phyloP scores from a whole-genome alignment of 345 rosid genomes.

The Citrus mangshanensis region DNA sequence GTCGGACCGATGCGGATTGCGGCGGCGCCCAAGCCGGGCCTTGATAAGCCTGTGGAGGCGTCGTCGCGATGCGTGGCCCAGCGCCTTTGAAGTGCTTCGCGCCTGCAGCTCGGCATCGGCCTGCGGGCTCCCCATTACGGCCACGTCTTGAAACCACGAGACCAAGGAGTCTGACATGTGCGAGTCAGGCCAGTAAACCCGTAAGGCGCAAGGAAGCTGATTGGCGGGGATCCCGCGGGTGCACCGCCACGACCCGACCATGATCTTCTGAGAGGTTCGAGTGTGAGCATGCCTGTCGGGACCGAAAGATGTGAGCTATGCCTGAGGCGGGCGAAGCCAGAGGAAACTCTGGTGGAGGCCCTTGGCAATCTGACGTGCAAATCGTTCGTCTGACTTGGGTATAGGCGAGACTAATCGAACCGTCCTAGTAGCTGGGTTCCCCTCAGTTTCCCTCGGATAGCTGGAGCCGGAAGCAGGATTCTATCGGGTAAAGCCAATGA shows the following conservation, averaged over 20 bases:
- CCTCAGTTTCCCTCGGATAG: slow-evolving; percentile 23
- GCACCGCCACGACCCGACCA: neutral
- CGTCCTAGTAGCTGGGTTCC: slow-evolving; percentile 38
- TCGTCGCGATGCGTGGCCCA: too few relatives aligned
- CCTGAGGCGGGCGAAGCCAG: neutral
- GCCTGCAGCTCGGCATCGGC: neutral
- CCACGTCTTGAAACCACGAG: slow-evolving; percentile 53
- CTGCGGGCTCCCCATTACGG: slow-evolving; percentile 25
- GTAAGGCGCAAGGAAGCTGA: neutral
- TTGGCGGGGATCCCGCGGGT: neutral
- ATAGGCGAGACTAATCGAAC: slow-evolving; percentile 43
- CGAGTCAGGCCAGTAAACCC: neutral
- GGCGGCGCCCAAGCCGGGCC: too few relatives aligned
- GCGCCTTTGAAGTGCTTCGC: too few relatives aligned
- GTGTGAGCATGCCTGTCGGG: neutral
- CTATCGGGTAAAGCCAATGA: too few relatives aligned
- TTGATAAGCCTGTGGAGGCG: too few relatives aligned
- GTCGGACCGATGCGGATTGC: too few relatives aligned
- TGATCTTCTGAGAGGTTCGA: neutral
- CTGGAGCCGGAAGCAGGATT: too few relatives aligned
- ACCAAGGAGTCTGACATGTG: slow-evolving; percentile 42
- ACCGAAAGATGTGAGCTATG: neutral
- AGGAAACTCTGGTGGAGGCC: neutral
- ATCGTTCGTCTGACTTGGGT: slow-evolving; percentile 37
- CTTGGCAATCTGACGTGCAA: slow-evolving; percentile 30